Conservation (phyloP, 2,329 filamentous ascomycete species). For the Beauveria sp. region DNA sequence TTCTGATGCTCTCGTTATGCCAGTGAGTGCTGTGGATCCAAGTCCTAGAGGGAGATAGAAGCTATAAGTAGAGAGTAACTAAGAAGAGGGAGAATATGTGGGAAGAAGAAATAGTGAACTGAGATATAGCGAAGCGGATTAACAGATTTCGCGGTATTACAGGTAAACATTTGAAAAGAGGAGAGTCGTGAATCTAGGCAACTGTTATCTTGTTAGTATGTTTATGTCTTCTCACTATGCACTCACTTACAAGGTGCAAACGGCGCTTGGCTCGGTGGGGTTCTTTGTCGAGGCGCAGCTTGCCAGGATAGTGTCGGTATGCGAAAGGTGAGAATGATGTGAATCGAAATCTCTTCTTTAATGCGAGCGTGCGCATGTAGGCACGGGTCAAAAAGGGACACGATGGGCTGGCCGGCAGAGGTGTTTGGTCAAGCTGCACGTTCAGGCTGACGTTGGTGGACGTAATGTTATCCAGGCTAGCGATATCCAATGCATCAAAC, state of each 20-base stretch:
- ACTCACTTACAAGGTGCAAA: slow-evolving; percentile 1
- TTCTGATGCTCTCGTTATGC: background rate
- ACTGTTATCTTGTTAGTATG: background rate
- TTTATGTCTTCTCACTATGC: background rate
- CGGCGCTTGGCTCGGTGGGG: background rate
- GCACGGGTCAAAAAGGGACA: background rate
- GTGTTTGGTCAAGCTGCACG: background rate
- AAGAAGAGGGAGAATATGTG: background rate
- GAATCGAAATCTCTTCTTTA: background rate
- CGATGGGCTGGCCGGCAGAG: background rate
- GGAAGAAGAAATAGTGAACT: background rate
- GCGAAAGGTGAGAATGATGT: background rate
- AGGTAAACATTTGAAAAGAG: background rate
- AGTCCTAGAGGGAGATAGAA: background rate
- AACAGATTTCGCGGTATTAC: background rate
- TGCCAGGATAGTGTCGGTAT: slow-evolving; percentile 2
- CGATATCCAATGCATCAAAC: too few relatives aligned
- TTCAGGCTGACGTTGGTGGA: too few relatives aligned
- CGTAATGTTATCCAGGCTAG: too few relatives aligned
- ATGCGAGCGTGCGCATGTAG: background rate
- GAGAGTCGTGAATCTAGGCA: background rate
- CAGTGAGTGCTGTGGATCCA: background rate
- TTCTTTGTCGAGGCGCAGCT: background rate
- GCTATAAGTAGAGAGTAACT: background rate
- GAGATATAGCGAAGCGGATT: background rate